Conservation (phyloP, 2,329 filamentous ascomycete species). For the Fusarium albosuccineum region DNA sequence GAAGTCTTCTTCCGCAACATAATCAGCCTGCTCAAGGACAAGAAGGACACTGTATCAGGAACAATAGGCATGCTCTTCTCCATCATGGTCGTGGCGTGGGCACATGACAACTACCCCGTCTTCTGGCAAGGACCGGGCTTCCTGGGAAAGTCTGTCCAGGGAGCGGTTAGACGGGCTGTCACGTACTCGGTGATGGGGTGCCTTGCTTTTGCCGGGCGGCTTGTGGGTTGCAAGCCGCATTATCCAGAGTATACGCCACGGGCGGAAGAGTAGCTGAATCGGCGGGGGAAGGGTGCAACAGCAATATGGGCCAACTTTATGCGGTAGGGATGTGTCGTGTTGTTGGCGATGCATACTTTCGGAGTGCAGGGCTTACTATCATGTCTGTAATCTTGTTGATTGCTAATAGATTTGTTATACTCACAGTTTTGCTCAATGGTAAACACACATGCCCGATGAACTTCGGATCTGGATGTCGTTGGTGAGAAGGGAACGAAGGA, state of each 20-base stretch:
- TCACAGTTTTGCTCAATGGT: no score
- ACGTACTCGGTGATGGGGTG: conserved; percentile 24
- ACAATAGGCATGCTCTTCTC: conserved; percentile 28
- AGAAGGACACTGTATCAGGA: conserved; percentile 22
- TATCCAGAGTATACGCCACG: conserved; percentile 18
- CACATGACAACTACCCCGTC: conserved; percentile 42
- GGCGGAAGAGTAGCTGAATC: not conserved
- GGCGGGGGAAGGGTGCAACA: not conserved
- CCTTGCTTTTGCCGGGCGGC: conserved; percentile 12
- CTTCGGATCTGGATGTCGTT: no score
- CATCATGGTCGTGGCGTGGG: conserved; percentile 34
- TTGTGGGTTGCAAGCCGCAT: conserved; percentile 16
- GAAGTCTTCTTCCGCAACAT: conserved; percentile 42
- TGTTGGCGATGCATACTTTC: no score
- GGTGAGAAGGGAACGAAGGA: no score
- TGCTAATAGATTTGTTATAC: no score
- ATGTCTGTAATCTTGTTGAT: no score
- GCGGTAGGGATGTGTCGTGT: no score
- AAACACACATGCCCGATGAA: no score
- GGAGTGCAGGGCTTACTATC: no score
- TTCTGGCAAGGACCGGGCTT: conserved; percentile 35
- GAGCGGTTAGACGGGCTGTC: conserved; percentile 11
- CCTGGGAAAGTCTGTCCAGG: conserved; percentile 18
- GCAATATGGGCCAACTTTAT: not conserved
- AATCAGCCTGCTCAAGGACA: conserved; percentile 36